Base-by-base conservation (phyloP, 2,329 filamentous ascomycete genomes). In the Pestalotiopsis sp. region DNA sequence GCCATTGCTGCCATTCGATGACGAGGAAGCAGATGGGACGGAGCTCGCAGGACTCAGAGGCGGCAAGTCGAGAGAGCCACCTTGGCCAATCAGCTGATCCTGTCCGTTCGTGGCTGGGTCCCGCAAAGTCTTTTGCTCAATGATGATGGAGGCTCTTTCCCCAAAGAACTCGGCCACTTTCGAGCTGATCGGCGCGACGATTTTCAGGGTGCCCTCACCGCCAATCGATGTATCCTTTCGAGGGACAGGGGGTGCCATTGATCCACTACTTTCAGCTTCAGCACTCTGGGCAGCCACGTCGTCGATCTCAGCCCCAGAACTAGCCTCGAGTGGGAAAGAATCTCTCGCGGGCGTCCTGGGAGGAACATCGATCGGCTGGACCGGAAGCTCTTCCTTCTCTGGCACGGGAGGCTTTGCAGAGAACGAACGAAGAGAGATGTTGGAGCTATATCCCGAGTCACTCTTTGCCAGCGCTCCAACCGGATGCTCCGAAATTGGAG, bases 391-490 rank as follows among this genome's bases (percentile, higher is more conserved):
- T 7, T 76, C 73, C 68, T 75, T 77, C 20, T 80, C 77, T 1
- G 69, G 63, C 25, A 74, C 69, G 3, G 73, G 73, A 12, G 75
- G 68, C 69, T 79, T 82, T 9, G 77, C 74, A 25, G 81, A 78
- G 66, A 86, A 82, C 0, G 88, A 90, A 52, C 85, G 83, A 20
- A 89, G 76, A 13, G 89, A 90, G 4, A 87, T 80, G 72, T 86
- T 89, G 7, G 88, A 90, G 73, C 87, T 87, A 73, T 90, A 91
- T 17, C 88, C 88, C 31, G 87, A 90, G 73, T 90, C 88, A 52
- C 86, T 84, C 70, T 89, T 89, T 40, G 84, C 83, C n/a, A 88
- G 78, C 4, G 84, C 77, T 67, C 82, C 84, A 17, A 79, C 79
- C 1, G 82, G 80, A 14, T 72, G 77, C 64, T 83, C 81, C 4